Percentiles rank a stretch among this genome's conserved stretches.
Conservation (phyloP, 1,139 yeast genomes). For the Taphrina deformans region DNA sequence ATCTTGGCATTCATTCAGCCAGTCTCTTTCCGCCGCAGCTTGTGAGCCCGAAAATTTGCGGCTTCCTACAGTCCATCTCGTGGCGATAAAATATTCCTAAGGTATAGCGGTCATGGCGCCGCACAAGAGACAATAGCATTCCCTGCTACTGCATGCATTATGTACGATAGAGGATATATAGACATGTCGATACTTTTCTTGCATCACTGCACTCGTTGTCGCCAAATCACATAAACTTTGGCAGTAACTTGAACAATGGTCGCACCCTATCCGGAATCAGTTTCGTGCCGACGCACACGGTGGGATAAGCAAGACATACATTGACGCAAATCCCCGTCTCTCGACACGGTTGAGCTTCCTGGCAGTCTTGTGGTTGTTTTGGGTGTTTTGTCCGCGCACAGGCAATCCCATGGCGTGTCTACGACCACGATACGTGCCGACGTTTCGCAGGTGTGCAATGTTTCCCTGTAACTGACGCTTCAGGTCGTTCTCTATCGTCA, state of each 20-base stretch:
- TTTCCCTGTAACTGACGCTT: slow-evolving; percentile 75
- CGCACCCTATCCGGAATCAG: not conserved
- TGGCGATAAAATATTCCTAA: no score
- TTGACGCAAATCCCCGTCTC: slow-evolving; percentile 33
- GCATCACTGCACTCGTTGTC: not conserved
- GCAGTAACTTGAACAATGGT: slow-evolving; percentile 2
- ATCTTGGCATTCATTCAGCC: no score
- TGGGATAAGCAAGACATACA: slow-evolving; percentile 2
- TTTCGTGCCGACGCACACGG: not conserved
- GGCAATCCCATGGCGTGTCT: slow-evolving; percentile 74
- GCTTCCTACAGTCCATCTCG: no score
- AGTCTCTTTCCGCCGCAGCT: no score
- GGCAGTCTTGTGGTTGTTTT: slow-evolving; percentile 88
- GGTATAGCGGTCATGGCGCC: no score
- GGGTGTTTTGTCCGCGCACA: slow-evolving; percentile 90
- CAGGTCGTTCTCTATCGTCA: slow-evolving; percentile 83
- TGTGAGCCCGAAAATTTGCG: no score
- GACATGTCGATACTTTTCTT: not conserved
- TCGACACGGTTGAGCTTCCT: slow-evolving; percentile 76
- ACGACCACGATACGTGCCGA: slow-evolving; percentile 83
- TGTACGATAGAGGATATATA: not conserved
- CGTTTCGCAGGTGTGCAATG: slow-evolving; percentile 74
- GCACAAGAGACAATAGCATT: not conserved
- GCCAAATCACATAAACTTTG: slow-evolving; percentile 1
- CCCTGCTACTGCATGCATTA: not conserved